A percentile compares a stretch with the other conserved stretches of the same genome.
Evolutionary conservation across 2,329 filamentous ascomycete genomes (phyloP).

Genomic region (Elsinoe perseae): DNA sequence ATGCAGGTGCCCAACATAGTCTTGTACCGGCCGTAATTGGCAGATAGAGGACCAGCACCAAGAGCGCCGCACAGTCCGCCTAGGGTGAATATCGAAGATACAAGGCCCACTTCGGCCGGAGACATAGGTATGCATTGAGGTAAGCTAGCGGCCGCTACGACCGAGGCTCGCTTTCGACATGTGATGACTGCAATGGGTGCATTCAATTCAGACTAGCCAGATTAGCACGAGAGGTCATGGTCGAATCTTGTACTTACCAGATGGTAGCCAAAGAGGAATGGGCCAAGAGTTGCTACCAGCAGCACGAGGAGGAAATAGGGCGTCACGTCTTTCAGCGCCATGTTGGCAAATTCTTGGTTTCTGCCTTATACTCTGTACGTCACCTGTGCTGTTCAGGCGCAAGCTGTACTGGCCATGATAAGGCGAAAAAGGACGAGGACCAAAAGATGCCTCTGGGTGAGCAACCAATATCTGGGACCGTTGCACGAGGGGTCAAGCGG

Average conservation of each 20-base stretch:
- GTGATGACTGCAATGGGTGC: conserved; percentile 90
- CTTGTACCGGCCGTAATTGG: conserved; percentile 63
- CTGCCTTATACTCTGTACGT: neutral
- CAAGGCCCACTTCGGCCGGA: conserved; percentile 69
- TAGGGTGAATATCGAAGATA: conserved; percentile 85
- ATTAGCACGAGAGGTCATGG: conserved; percentile 15
- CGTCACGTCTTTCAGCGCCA: conserved; percentile 48
- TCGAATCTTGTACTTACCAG: conserved; percentile 49
- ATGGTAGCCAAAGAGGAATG: conserved; percentile 91
- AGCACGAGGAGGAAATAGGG: conserved; percentile 72
- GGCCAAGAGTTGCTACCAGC: conserved; percentile 69
- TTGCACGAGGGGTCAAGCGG: neutral
- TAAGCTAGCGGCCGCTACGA: conserved; percentile 29
- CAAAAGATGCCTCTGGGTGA: no score
- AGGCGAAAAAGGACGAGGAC: no score
- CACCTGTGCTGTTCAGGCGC: neutral
- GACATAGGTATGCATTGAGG: conserved; percentile 85
- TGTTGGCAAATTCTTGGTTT: no score
- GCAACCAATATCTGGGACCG: neutral
- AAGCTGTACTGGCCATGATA: neutral
- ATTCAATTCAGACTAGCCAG: conserved; percentile 75
- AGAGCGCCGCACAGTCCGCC: conserved; percentile 82
- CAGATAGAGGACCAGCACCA: conserved; percentile 68
- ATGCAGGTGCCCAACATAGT: conserved; percentile 70
- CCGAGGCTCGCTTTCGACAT: conserved; percentile 56